Base-by-base conservation (phyloP, 1,284 basidiomycete genomes). In the Malassezia arunalokei region DNA sequence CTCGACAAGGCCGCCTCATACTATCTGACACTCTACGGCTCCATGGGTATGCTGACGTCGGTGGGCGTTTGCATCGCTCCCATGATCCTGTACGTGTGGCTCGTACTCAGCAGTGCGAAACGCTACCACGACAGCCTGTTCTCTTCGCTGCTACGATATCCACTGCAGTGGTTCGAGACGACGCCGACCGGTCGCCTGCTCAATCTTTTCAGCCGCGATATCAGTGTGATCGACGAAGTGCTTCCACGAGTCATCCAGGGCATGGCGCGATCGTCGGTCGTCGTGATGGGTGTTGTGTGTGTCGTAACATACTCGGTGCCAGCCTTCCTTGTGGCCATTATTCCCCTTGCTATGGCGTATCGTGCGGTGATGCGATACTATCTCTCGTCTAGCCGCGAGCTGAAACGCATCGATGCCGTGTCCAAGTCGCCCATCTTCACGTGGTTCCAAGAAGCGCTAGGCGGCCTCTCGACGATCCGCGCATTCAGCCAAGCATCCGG, bases 181-280 rank as follows among this genome's bases (percentile, higher is more conserved):
- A 67, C 64, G 28, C 63, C 69, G 17, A 66, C 41, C 40, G 86
- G 85, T 8, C 82, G 87, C 40, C 70, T 90, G 50, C 60, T 72
- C 42, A 91, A 91, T 70, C 75, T 94, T 32, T 96, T 96, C 75
- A 87, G 87, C 12, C 82, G 89, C 5, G 92, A 98, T 69, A 82
- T 86, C 40, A 91, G 91, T 66, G 88, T 92, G 32, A 82, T 90
- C 40, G 91, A 95, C 59, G 75, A 74, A 59, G 63, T 64, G 51
- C 59, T 72, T 38, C 69, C 69, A 3, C 61, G 69, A 8, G 66
- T 71, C 28, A 62, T 72, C 29, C 64, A 70, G 47, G 60, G 60
- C 11, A 44, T 66, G 17, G 59, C 67, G 45, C 60, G 69, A 14
- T 68, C 66, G 5, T 59, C 62, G 45, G 53, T 60, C 27, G 62